Conservation (phyloP, 345 rosid species). For the Pistacia vera region DNA sequence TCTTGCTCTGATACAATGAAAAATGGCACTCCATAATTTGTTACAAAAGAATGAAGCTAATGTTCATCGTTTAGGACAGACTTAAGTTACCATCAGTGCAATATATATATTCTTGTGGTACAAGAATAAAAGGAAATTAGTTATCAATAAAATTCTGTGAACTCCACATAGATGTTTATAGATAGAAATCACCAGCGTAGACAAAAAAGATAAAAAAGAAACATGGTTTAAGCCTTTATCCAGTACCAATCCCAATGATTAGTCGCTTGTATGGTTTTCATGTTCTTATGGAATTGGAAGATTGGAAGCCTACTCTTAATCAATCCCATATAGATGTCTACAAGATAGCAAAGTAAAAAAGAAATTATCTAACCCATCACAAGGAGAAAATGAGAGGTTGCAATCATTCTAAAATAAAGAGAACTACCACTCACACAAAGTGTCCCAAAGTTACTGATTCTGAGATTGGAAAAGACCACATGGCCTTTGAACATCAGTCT, state of each 20-base stretch:
- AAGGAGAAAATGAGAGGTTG: not conserved
- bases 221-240: not conserved
- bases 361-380: not conserved
- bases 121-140: not conserved
- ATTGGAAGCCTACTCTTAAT: not conserved
- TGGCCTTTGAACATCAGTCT: conserved; percentile 2
- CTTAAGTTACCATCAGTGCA: not conserved
- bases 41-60: not conserved
- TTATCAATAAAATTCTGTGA: not conserved
- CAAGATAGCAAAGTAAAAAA: not conserved
- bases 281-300: not conserved
- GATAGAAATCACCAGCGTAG: no score
- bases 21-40: not conserved
- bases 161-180: no score
- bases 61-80: not conserved
- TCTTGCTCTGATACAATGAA: not conserved
- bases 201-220: not conserved
- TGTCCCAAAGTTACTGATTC: not conserved
- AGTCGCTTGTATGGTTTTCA: not conserved
- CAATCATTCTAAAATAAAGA: not conserved
- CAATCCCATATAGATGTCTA: not conserved
- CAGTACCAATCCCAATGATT: not conserved
- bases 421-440: not conserved
- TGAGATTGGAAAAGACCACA: not conserved
- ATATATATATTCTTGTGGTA: not conserved